Conservation (phyloP, 2,329 filamentous ascomycete genomes). For the Penicillium capsulatum region DNA sequence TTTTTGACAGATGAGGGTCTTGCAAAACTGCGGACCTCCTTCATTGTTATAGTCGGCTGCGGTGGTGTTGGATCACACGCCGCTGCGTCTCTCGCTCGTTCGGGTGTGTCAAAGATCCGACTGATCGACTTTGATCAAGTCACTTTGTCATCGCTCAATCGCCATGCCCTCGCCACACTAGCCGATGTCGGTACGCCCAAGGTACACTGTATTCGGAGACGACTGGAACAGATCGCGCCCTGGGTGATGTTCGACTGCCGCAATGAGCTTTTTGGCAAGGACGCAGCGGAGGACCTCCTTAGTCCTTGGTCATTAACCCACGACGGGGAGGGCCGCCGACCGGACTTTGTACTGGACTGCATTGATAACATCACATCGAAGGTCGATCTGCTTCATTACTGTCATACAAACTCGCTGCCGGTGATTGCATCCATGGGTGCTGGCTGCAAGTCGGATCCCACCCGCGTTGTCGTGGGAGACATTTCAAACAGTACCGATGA, state of each 20-base stretch:
- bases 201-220: conserved; percentile 74
- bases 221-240: conserved; percentile 80
- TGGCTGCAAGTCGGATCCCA: conserved; percentile 84
- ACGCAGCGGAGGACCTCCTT: conserved; percentile 63
- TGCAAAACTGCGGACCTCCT: conserved; percentile 70
- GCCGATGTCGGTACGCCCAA: conserved; percentile 92
- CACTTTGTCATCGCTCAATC: conserved; percentile 85
- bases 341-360: conserved; percentile 90
- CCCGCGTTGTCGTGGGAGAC: conserved; percentile 82
- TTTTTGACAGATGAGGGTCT: conserved; percentile 84
- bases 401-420: conserved; percentile 68
- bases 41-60: conserved; percentile 85
- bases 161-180: conserved; percentile 91
- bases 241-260: conserved; percentile 88
- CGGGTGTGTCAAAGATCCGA: conserved; percentile 80
- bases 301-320: conserved; percentile 57
- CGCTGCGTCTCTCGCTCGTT: conserved; percentile 76
- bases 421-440: conserved; percentile 97
- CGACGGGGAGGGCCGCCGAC: conserved; percentile 47
- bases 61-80: conserved; percentile 95
- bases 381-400: conserved; percentile 84
- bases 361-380: conserved; percentile 99
- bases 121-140: conserved; percentile 98
- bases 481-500: conserved; percentile 87
- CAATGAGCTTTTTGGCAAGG: conserved; percentile 74